Conservation (phyloP, 2,329 filamentous ascomycete genomes). For the Aaosphaeria arxii region DNA sequence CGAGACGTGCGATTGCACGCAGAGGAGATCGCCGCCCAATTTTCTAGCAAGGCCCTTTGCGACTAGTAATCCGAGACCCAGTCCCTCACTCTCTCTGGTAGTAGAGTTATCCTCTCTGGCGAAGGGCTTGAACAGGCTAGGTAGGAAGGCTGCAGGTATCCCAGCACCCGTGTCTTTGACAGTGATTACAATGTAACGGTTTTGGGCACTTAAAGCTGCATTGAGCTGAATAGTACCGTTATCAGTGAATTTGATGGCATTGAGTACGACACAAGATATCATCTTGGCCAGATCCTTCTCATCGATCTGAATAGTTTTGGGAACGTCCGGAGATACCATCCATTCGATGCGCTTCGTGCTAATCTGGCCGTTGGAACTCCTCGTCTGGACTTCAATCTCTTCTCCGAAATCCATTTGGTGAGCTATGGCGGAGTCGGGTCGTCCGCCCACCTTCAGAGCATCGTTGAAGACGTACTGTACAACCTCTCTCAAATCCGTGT, state of each 20-base stretch:
- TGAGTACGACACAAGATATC: conserved; percentile 62
- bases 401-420: conserved; percentile 48
- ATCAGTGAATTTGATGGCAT: conserved; percentile 70
- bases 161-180: conserved; percentile 66
- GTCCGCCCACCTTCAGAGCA: conserved; percentile 50
- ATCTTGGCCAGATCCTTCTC: conserved; percentile 63
- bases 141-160: conserved; percentile 64
- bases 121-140: conserved; percentile 67
- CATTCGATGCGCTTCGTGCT: conserved; percentile 50
- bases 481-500: conserved; percentile 48
- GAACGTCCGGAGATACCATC: conserved; percentile 50
- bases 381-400: conserved; percentile 47
- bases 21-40: conserved; percentile 65
- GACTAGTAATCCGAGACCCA: conserved; percentile 68
- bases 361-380: conserved; percentile 42
- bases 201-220: conserved; percentile 51
- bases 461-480: conserved; percentile 53
- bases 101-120: conserved; percentile 67
- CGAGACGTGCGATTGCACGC: conserved; percentile 60
- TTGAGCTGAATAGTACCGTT: conserved; percentile 58
- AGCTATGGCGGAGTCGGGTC: conserved; percentile 51
- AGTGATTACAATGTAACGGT: conserved; percentile 58
- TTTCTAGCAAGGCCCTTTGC: conserved; percentile 68
- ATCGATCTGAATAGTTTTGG: conserved; percentile 56
- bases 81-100: conserved; percentile 64